phyloP scores from a whole-genome alignment of 768 basidiomycete genomes.

The Boletus coccyginus region DNA sequence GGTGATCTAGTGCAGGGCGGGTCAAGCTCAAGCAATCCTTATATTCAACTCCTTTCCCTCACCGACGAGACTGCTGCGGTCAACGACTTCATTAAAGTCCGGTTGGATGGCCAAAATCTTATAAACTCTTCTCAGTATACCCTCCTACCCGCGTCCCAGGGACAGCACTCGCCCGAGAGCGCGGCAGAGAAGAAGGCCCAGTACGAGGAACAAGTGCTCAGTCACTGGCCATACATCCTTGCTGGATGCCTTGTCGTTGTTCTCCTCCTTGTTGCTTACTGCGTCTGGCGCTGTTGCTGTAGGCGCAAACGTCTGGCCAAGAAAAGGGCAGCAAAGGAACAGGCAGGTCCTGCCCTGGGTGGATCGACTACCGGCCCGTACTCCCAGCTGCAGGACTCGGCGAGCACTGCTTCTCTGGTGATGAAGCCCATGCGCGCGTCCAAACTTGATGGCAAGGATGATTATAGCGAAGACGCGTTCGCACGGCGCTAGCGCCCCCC shows the following conservation, averaged over 20 bases:
- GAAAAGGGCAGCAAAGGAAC: constrained; percentile 20
- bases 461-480: constrained; percentile 18
- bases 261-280: constrained; percentile 43
- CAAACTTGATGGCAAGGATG: constrained; percentile 15
- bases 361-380: constrained; percentile 17
- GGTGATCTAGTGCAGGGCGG: constrained; percentile 62
- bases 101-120: constrained; percentile 58
- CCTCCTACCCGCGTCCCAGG: constrained; percentile 58
- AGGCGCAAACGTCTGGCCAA: constrained; percentile 34
- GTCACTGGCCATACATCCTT: constrained; percentile 74
- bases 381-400: constrained; percentile 24
- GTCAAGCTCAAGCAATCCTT: constrained; percentile 53
- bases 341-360: not conserved
- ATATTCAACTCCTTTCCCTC: constrained; percentile 64
- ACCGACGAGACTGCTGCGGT: constrained; percentile 53
- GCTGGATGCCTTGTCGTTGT: constrained; percentile 54
- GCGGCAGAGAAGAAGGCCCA: constrained; percentile 63
- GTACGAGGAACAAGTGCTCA: constrained; percentile 60
- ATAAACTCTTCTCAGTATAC: constrained; percentile 52
- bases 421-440: constrained; percentile 30
- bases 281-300: constrained; percentile 63
- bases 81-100: constrained; percentile 62
- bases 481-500: constrained; percentile 2
- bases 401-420: constrained; percentile 26
- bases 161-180: constrained; percentile 63